Conservation (phyloP, 345 rosid species). For the Toxicodendron radicans region DNA sequence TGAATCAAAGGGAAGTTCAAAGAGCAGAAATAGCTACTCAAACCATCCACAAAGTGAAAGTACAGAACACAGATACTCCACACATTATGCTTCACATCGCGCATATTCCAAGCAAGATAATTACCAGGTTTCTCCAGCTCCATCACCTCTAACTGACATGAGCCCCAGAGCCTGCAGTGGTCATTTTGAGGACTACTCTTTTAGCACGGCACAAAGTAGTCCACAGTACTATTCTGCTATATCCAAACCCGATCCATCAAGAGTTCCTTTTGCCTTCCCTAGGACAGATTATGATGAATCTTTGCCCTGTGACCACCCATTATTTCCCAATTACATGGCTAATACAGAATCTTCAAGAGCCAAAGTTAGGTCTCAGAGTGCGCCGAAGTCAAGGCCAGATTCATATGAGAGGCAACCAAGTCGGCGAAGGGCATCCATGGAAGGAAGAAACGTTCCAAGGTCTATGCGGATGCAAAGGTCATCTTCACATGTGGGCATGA, state of each 20-base stretch:
- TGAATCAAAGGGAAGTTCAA: slow-evolving; percentile 35
- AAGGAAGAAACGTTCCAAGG: slow-evolving; percentile 73
- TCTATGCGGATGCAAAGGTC: slow-evolving; percentile 85
- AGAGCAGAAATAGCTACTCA: slow-evolving; percentile 49
- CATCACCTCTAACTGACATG: slow-evolving; percentile 68
- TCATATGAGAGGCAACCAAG: slow-evolving; percentile 69
- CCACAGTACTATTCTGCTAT: slow-evolving; percentile 61
- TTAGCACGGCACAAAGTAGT: slow-evolving; percentile 62
- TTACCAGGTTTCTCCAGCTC: slow-evolving; percentile 50
- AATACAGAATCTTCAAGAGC: slow-evolving; percentile 81
- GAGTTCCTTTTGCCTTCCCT: slow-evolving; percentile 34
- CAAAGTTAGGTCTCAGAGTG: slow-evolving; percentile 79
- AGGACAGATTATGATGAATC: slow-evolving; percentile 46
- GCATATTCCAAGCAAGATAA: slow-evolving; percentile 35
- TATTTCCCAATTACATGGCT: slow-evolving; percentile 83
- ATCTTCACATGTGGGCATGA: slow-evolving; percentile 69
- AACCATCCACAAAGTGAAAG: slow-evolving; percentile 31
- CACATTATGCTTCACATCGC: slow-evolving; percentile 22
- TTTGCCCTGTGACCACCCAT: slow-evolving; percentile 38
- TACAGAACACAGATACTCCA: slow-evolving; percentile 38
- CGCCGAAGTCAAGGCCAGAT: slow-evolving; percentile 74
- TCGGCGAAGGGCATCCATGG: slow-evolving; percentile 61
- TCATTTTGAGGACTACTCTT: slow-evolving; percentile 73
- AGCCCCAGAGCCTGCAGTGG: slow-evolving; percentile 73
- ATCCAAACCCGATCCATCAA: slow-evolving; percentile 61